These are phyloP conservation scores for Aegilops sharonensis DNA, from an alignment of 176 grass and related monocot species.

Conservation along the genomic window DNA sequence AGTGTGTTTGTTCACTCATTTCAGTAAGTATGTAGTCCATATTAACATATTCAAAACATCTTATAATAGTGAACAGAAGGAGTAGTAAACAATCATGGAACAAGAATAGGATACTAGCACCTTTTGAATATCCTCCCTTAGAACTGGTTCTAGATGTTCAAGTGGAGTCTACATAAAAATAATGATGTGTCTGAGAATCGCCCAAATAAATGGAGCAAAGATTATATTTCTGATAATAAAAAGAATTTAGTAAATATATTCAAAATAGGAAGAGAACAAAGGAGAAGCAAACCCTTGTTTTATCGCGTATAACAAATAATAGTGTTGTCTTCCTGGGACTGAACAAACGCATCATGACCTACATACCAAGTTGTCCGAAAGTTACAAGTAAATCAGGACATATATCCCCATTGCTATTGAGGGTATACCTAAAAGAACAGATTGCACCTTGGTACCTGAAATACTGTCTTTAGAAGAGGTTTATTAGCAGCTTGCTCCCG, in stretches of 20 bases:
- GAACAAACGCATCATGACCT: constrained; percentile 95
- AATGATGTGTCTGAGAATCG: constrained; percentile 24
- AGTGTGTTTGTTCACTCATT: no score
- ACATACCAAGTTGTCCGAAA: constrained; percentile 32
- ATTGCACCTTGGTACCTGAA: constrained; percentile 64
- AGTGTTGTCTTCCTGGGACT: constrained; percentile 78
- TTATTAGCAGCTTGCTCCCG: constrained; percentile 88
- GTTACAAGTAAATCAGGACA: constrained; percentile 26
- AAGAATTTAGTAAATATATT: constrained; percentile 20
- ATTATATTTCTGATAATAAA: constrained; percentile 12
- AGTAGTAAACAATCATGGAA: not conserved
- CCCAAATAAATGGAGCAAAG: constrained; percentile 12
- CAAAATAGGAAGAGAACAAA: constrained; percentile 20
- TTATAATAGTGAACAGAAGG: no score
- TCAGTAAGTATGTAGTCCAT: no score
- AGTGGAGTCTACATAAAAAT: constrained; percentile 79
- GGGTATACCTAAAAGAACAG: constrained; percentile 31
- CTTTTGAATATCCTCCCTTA: constrained; percentile 98
- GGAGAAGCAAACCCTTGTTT: constrained; percentile 68
- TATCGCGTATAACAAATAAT: constrained; percentile 92
- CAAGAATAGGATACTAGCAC: constrained; percentile 36
- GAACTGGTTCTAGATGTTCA: constrained; percentile 87
- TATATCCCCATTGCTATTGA: constrained; percentile 9
- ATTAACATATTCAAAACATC: no score
- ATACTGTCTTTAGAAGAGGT: constrained; percentile 87